phyloP scores from a whole-genome alignment of 352 stramenopile species.

The Aphanomyces invadans region DNA sequence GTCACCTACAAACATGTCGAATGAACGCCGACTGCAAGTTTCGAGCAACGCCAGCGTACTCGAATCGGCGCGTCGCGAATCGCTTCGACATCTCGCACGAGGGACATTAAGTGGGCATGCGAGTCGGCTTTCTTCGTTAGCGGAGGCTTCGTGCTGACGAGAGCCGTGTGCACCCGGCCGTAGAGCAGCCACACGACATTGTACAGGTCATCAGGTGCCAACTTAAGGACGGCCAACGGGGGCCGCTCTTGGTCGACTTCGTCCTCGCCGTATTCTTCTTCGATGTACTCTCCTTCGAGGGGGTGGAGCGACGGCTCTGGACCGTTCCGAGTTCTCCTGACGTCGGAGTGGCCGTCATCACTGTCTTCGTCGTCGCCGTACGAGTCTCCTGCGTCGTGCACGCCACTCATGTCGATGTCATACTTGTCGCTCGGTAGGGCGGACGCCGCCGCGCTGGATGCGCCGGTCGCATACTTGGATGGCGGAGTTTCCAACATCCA shows the following conservation, averaged over 20 bases:
- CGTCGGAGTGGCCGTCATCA: background rate
- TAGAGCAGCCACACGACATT: slow-evolving; percentile 3
- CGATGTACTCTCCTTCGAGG: background rate
- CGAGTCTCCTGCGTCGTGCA: slow-evolving; percentile 11
- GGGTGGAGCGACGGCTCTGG: background rate
- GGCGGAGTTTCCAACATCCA: background rate
- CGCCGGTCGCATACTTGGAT: slow-evolving; percentile 1
- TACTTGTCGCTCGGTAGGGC: too few species aligned
- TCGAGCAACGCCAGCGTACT: background rate
- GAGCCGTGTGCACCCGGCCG: background rate
- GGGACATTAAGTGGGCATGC: background rate
- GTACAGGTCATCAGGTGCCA: background rate
- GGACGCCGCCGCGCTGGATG: too few species aligned
- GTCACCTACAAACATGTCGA: background rate
- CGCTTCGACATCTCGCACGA: background rate
- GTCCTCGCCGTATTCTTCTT: background rate
- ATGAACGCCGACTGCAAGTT: too few species aligned
- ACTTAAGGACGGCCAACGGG: background rate
- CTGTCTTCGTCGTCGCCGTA: background rate
- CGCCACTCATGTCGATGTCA: slow-evolving; percentile 28
- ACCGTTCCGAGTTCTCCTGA: background rate
- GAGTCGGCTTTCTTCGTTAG: background rate
- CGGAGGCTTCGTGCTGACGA: background rate
- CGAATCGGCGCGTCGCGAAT: background rate
- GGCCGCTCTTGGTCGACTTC: background rate